Base-by-base conservation (phyloP, 2,329 filamentous ascomycete genomes). In the Cadophora sp. region DNA sequence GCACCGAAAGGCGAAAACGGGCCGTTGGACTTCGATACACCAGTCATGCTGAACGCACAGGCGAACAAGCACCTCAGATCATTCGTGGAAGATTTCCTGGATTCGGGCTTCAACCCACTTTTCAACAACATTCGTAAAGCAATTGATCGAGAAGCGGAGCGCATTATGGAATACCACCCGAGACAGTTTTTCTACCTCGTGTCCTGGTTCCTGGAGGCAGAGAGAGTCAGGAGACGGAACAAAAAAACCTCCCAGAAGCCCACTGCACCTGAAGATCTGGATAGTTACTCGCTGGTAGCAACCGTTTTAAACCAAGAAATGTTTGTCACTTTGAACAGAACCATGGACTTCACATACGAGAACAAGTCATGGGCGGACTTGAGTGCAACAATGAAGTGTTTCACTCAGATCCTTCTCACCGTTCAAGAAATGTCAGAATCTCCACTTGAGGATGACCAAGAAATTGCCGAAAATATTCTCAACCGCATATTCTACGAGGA, bases 401-500 rank as follows among this genome's bases (percentile, higher is more conserved):
- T 97, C 77, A 98, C 94, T 0, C 94, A 98, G 77, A 96, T 98
- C 72, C 84, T 97, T 24, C 85, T 97, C 29, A 97, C 94, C 0
- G 91, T 98, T 1, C 94, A 97, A 75, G 93, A 97, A 69, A 98
- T 99, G 94, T 85, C 90, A 1, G 89, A 92, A 58, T 96, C 93
- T 0, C 86, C 87, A 0, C 86, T 92, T 34, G 94, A 97, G 71
- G 94, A 97, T n/a, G 93, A 99, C 73, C 92, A 97, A 77, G 96
- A 98, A 74, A 98, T 99, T 78, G 95, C 96, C 0, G 95, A 99
- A 78, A 99, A 99, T 74, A 97, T 97, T 14, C 88, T 97, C 63
- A 97, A 92, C 75, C 92, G 95, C 69, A 93, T 99, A n/a, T 99
- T 99, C 79, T 99, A 99, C 80, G 96, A 99, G 79, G 94, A 98